Evolutionary conservation across 345 rosid species (phyloP).

Genomic region (Moricandia arvensis): DNA sequence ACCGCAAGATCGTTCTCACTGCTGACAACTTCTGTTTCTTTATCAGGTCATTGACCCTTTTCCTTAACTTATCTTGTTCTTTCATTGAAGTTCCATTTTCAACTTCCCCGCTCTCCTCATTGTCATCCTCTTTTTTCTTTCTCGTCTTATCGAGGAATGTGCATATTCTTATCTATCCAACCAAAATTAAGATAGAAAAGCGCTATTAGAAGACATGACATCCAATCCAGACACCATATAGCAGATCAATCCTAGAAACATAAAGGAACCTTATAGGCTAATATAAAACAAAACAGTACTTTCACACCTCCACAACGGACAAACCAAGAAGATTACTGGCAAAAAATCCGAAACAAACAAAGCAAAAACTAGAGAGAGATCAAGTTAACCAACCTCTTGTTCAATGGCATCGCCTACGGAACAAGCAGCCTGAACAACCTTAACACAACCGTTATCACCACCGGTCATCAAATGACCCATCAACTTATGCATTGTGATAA

Average conservation of each 20-base stretch:
- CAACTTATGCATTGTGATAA: conserved; percentile 94
- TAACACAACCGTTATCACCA: conserved; percentile 65
- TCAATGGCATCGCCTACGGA: conserved; percentile 84
- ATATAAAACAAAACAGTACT: conserved; percentile 1
- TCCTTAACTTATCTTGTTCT: conserved; percentile 67
- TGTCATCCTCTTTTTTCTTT: conserved; percentile 47
- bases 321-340: background rate
- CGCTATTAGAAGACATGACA: background rate
- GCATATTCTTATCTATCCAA: conserved; percentile 65
- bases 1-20: conserved; percentile 73
- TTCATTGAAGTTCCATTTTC: conserved; percentile 42
- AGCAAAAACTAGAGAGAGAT: conserved; percentile 15
- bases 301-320: background rate
- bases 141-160: conserved; percentile 79
- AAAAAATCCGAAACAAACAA: conserved; percentile 6
- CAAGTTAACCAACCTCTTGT: conserved; percentile 67
- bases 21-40: conserved; percentile 81
- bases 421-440: conserved; percentile 76
- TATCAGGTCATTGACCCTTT: conserved; percentile 69
- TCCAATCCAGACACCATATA: conserved; percentile 17
- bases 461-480: conserved; percentile 75
- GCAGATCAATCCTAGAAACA: conserved; percentile 7
- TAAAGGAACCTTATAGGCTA: background rate
- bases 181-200: background rate
- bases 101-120: conserved; percentile 41